These are phyloP conservation scores for Arthrobotrys pseudoclavata DNA, from an alignment of 2,329 filamentous ascomycete genomes.

Conservation along the genomic window DNA sequence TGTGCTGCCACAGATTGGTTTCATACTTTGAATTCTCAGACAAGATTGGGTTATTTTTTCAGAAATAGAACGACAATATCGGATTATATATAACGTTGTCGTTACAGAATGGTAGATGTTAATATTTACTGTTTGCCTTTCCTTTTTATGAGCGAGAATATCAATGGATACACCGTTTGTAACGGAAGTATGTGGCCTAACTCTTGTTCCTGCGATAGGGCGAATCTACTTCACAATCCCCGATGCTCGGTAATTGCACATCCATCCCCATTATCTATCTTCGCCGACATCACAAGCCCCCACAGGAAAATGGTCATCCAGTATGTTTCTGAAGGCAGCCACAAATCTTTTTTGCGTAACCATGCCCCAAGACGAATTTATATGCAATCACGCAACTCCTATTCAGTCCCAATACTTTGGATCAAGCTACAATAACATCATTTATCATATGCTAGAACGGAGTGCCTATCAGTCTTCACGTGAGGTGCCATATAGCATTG, in stretches of 20 bases:
- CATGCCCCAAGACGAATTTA: constrained; percentile 13
- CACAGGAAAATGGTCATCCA: constrained; percentile 13
- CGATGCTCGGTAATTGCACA: constrained; percentile 9
- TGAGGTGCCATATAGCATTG: neutral
- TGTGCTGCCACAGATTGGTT: constrained; percentile 11
- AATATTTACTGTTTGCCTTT: neutral
- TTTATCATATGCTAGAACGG: neutral
- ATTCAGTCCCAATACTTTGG: neutral
- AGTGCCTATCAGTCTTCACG: neutral
- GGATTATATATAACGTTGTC: neutral
- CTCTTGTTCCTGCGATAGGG: neutral
- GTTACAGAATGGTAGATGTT: neutral
- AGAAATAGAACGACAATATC: constrained; percentile 4
- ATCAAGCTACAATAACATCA: neutral
- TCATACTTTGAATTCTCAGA: neutral
- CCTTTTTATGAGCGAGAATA: neutral
- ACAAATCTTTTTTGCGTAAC: neutral
- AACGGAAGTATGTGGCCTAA: constrained; percentile 14
- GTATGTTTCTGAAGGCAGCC: constrained; percentile 25
- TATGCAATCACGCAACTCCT: constrained; percentile 26
- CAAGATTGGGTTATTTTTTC: neutral
- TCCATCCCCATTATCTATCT: neutral
- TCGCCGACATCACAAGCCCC: constrained; percentile 7
- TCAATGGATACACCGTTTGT: neutral
- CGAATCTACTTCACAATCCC: neutral